Base-by-base conservation (phyloP, 2,329 filamentous ascomycete species). In the Colletotrichum limetticola region DNA sequence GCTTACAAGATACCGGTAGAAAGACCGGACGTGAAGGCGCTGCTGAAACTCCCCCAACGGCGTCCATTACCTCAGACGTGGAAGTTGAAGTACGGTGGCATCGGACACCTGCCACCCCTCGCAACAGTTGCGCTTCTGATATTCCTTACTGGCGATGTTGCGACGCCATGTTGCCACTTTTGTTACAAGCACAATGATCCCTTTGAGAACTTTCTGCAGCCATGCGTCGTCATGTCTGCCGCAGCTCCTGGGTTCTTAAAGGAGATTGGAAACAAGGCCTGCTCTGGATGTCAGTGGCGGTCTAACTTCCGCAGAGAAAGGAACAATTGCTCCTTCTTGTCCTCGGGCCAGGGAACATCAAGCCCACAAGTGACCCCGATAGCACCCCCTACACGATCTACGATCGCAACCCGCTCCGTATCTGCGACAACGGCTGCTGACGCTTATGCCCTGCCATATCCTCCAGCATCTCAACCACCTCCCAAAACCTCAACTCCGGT, bases 271-370 rank as follows among this genome's bases (percentile, higher is more conserved):
- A 49, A 57, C 60, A 5, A 60, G 8, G 75, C 77, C 5, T 84
- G 82, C 69, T 79, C 81, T 0, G 77, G 79, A 3, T 82, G 80
- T 55, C 77, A 72, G 42, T 84, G 83, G 70, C 79, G 73, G 35
- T 71, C 74, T 7, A 71, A 78, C 35, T 62, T 77, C 2, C 76
- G 78, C 6, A 76, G 79, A 5, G 75, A 72, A 4, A 70, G 68
- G 1, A 81, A 78, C 49, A 52, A 63, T 14, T 83, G 81, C 66
- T 76, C 78, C 49, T 80, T 78, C 77, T 58, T 65, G 32, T 42
- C 9, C 5, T 22, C 30, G 5, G 9, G 16, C 22, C 4, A 14
- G 5, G 2, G 12, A n/a, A 2, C 14, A 14, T 28, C 49, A 30
- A 24, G 16, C 16, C 11, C 30, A 12, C 49, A 22, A 30, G 52